These are phyloP conservation scores for Verbascum thapsus DNA, from an alignment of 257 asterid species.

Conservation along the genomic window DNA sequence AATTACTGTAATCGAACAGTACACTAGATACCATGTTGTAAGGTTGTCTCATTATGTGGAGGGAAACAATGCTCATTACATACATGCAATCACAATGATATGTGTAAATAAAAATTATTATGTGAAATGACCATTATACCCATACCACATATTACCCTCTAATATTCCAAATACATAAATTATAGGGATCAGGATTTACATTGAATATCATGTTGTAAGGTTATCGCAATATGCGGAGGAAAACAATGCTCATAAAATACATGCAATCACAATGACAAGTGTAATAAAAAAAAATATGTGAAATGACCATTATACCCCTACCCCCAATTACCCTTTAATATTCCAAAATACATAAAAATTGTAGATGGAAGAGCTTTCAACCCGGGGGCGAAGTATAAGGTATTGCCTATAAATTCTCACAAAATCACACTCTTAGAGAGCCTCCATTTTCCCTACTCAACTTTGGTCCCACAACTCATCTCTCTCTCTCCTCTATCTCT, in stretches of 20 bases:
- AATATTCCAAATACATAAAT: constrained; percentile 8
- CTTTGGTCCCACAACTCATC: constrained; percentile 33
- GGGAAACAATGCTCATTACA: constrained; percentile 35
- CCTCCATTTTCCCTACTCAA: constrained; percentile 37
- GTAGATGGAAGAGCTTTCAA: constrained; percentile 54
- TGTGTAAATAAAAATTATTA: background rate
- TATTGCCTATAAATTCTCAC: constrained; percentile 56
- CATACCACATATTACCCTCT: background rate
- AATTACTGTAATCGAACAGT: constrained; percentile 22
- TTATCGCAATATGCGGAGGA: constrained; percentile 34
- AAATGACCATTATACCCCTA: background rate
- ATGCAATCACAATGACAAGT: constrained; percentile 34
- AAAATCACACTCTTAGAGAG: constrained; percentile 42
- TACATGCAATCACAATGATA: constrained; percentile 35
- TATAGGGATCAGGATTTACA: too few species aligned
- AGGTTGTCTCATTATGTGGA: constrained; percentile 32
- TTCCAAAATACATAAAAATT: constrained; percentile 7
- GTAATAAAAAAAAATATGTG: background rate
- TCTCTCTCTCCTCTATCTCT: constrained; percentile 17
- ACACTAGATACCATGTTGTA: constrained; percentile 21
- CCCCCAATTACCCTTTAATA: constrained; percentile 7
- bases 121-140: background rate
- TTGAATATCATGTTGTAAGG: constrained; percentile 13
- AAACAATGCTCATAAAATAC: constrained; percentile 35
- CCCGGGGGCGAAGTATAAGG: constrained; percentile 63